Percentiles rank a stretch among this genome's conserved stretches.
Evolutionary conservation across 2,329 filamentous ascomycete genomes (phyloP).

Genomic region (Sarocladiaceae sp.): DNA sequence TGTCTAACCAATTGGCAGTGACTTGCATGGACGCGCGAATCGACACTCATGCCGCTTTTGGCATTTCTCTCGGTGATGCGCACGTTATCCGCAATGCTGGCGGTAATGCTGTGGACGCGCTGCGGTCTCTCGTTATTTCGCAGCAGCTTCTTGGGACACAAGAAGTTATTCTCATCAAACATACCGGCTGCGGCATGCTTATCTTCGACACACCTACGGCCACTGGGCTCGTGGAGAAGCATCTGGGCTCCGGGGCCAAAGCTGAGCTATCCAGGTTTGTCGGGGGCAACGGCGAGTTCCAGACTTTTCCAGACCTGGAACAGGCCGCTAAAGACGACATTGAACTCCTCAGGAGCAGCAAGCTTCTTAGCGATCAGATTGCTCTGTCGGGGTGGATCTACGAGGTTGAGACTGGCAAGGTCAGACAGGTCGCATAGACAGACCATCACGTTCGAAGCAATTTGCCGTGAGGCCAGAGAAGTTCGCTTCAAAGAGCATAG

Average conservation of each 20-base stretch:
- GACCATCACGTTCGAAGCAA: too few relatives aligned
- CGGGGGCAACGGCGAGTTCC: conserved; percentile 40
- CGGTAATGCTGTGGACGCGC: conserved; percentile 60
- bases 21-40: conserved; percentile 79
- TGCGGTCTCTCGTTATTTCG: conserved; percentile 71
- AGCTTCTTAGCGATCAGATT: conserved; percentile 43
- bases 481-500: too few relatives aligned
- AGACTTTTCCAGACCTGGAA: conserved; percentile 59
- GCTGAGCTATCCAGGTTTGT: background rate
- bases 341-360: conserved; percentile 50
- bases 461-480: too few relatives aligned
- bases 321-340: conserved; percentile 62
- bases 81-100: conserved; percentile 74
- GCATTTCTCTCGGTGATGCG: conserved; percentile 68
- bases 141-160: conserved; percentile 71
- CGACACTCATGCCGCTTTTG: conserved; percentile 62
- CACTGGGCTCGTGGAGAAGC: background rate
- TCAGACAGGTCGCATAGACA: conserved; percentile 27
- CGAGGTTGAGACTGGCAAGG: conserved; percentile 66
- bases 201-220: conserved; percentile 42
- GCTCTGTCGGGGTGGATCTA: conserved; percentile 71
- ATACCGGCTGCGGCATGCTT: conserved; percentile 51
- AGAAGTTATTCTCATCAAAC: conserved; percentile 68
- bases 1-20: conserved; percentile 27
- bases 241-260: background rate